Evolutionary conservation across 2,329 filamentous ascomycete species (phyloP), one percentile per base, ranked within the genome.

Genomic region (Aspergillus sp.): DNA sequence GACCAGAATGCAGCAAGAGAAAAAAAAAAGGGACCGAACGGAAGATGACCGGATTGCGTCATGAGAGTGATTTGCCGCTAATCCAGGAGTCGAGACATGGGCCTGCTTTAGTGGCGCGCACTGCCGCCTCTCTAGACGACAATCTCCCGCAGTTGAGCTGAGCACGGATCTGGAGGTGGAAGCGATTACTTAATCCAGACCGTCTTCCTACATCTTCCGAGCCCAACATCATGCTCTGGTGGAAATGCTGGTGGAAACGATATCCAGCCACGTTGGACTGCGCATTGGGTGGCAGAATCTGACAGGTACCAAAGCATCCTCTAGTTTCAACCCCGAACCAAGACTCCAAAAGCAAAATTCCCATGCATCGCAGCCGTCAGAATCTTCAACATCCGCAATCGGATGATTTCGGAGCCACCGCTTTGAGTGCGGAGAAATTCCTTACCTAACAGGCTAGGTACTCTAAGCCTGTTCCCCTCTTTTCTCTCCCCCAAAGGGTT

Each of bases 1-100:
- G 5, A n/a, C 32, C 13, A 11, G 13, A 16, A 14, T 14, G 32
- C 32, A 36, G 32, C 5, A 16, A 16, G 32, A 46, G 41, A 25
- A 45, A 43, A 34, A 41, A 36, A 31, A 45, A 42, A 25, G 45
- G 45, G 29, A 25, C 49, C 45, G 36, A 40, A 45, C 54, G 54
- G 54, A 56, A 54, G 51, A 56, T 56, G 51, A 21, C 51, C 54
- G 54, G 44, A 57, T 58, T 55, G 58, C 58, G 60, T 61, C 56
- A 62, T 58, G 53, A 31, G 38, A 53, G 58, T 57, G 59, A 61
- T 59, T 59, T 59, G 60, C 57, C 57, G 53, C 60, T 62, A 62
- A 57, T 51, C 42, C 56, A 58, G 53, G 52, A 61, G 51, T 57
- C 52, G 51, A 62, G 51, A 60, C 58, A 59, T 54, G 51, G 59